phyloP scores from a whole-genome alignment of 2,329 filamentous ascomycete species.

The Pyrenophora graminea region DNA sequence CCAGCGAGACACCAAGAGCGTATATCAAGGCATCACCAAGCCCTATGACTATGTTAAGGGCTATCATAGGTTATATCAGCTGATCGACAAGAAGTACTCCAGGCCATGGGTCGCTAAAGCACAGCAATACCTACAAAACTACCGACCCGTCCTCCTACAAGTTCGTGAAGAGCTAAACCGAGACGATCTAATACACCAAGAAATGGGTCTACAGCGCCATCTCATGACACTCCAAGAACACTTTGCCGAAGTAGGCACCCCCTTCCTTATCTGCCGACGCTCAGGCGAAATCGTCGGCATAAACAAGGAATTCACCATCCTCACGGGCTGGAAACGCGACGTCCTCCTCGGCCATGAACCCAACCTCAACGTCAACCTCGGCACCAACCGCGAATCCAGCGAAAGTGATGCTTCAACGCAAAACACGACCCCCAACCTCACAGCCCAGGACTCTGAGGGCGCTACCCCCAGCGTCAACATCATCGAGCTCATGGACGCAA shows the following conservation, averaged over 20 bases:
- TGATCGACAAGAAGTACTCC: conserved; percentile 78
- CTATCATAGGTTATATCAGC: conserved; percentile 84
- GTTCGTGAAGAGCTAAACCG: conserved; percentile 86
- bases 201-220: conserved; percentile 93
- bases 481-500: conserved; percentile 89
- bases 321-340: conserved; percentile 93
- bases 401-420: conserved; percentile 47
- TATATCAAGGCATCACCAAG: conserved; percentile 87
- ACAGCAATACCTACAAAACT: conserved; percentile 83
- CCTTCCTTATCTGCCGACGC: conserved; percentile 86
- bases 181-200: conserved; percentile 94
- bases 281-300: conserved; percentile 95
- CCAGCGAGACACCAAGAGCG: conserved; percentile 74
- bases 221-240: conserved; percentile 92
- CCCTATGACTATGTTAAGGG: conserved; percentile 89
- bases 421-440: conserved; percentile 54
- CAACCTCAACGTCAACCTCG: conserved; percentile 84
- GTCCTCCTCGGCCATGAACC: conserved; percentile 84
- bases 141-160: conserved; percentile 90
- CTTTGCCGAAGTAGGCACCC: conserved; percentile 83
- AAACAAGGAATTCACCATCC: conserved; percentile 93
- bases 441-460: conserved; percentile 39
- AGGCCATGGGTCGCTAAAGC: conserved; percentile 78
- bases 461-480: conserved; percentile 79
- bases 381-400: conserved; percentile 50